Evolutionary conservation across 78 protist species (phyloP).

Genomic region (Dictyostelium capitatum): DNA sequence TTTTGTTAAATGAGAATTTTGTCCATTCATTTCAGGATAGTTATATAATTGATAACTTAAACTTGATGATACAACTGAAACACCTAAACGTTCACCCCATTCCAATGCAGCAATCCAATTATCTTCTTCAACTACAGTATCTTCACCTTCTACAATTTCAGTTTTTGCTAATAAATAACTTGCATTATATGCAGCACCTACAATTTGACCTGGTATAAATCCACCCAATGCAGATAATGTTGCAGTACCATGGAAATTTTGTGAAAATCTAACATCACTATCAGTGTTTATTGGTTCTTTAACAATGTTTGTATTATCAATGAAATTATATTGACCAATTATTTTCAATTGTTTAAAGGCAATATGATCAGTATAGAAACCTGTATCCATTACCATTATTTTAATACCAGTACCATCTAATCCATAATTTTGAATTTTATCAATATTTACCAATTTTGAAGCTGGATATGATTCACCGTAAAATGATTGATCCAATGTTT

Average conservation of each 20-base stretch:
- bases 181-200: constrained; percentile 77
- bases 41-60: constrained; percentile 48
- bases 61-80: constrained; percentile 16
- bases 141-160: constrained; percentile 29
- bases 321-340: constrained; percentile 47
- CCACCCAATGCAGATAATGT: constrained; percentile 66
- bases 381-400: constrained; percentile 71
- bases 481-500: not conserved
- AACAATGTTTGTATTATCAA: not conserved
- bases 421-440: not conserved
- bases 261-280: not conserved
- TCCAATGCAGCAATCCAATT: constrained; percentile 55
- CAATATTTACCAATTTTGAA: constrained; percentile 3
- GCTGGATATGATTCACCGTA: constrained; percentile 18
- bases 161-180: constrained; percentile 68
- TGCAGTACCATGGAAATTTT: constrained; percentile 76
- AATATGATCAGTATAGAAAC: constrained; percentile 51
- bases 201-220: constrained; percentile 35
- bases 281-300: not conserved
- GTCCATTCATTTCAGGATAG: constrained; percentile 1
- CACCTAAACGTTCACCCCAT: constrained; percentile 76
- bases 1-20: constrained; percentile 16
- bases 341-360: constrained; percentile 45
- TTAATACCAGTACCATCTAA: constrained; percentile 47
- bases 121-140: constrained; percentile 52